Conservation (phyloP, 2,329 filamentous ascomycete species). For the Thelonectria discophora region DNA sequence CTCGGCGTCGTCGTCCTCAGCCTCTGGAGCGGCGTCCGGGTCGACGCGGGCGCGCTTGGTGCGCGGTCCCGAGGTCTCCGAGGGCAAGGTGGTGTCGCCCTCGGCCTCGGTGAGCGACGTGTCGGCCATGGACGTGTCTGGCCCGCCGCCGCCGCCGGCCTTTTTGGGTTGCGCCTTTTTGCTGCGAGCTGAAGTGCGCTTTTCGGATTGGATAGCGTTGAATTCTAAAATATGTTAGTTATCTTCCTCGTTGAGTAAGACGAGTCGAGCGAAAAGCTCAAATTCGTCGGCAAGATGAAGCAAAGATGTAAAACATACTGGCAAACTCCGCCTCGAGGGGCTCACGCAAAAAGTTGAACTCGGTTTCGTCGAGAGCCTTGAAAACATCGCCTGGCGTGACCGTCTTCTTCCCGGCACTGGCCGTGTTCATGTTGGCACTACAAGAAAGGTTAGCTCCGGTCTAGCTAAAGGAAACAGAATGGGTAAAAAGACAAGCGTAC, state of each 20-base stretch:
- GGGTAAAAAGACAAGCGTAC: conserved; percentile 63
- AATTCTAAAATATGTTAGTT: conserved; percentile 61
- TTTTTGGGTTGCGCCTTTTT: conserved; percentile 75
- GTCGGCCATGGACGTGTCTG: conserved; percentile 52
- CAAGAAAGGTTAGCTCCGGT: conserved; percentile 12
- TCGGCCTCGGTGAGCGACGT: conserved; percentile 44
- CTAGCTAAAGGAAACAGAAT: not conserved
- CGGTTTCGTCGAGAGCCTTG: conserved; percentile 77
- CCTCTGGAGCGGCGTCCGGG: conserved; percentile 48
- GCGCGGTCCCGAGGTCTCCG: conserved; percentile 48
- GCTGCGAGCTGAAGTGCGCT: conserved; percentile 73
- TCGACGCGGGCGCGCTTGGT: conserved; percentile 60
- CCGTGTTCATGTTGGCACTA: conserved; percentile 78
- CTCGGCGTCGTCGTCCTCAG: conserved; percentile 48
- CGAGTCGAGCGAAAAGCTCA: not conserved
- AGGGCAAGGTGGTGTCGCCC: conserved; percentile 45
- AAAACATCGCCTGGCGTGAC: conserved; percentile 80
- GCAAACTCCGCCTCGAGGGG: conserved; percentile 79
- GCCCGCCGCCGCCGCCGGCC: conserved; percentile 45
- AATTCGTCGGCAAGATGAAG: not conserved
- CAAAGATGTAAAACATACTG: conserved; percentile 59
- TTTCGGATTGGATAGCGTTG: conserved; percentile 76
- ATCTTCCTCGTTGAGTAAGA: not conserved
- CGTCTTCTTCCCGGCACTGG: conserved; percentile 76
- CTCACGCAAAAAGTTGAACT: conserved; percentile 75